A percentile compares a stretch with the other conserved stretches of the same genome.
These are phyloP conservation scores for Globisporangium cederbergense DNA, from an alignment of 352 stramenopile species.

Conservation along the genomic window DNA sequence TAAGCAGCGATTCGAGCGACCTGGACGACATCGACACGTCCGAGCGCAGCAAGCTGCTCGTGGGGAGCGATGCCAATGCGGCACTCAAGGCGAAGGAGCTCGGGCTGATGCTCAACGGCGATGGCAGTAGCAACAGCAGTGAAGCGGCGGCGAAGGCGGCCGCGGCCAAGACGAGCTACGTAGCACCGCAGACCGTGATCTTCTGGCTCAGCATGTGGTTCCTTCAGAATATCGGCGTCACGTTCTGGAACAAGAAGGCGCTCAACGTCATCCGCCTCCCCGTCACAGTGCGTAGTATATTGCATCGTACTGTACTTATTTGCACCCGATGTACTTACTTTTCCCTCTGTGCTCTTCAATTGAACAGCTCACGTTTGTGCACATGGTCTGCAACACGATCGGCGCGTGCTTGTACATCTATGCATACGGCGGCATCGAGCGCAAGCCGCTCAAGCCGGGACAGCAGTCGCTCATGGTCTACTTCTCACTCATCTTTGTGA, in stretches of 20 bases:
- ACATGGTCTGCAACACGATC: conserved; percentile 93
- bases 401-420: conserved; percentile 80
- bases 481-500: conserved; percentile 91
- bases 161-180: conserved; percentile 65
- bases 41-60: conserved; percentile 4
- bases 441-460: conserved; percentile 54
- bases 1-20: not conserved
- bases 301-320: not conserved
- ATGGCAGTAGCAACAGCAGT: not conserved
- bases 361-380: conserved; percentile 83
- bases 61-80: not conserved
- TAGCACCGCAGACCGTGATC: conserved; percentile 53
- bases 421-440: conserved; percentile 58
- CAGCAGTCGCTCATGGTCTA: conserved; percentile 83
- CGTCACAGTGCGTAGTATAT: conserved; percentile 33
- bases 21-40: not conserved
- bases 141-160: conserved; percentile 9
- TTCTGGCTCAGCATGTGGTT: conserved; percentile 89
- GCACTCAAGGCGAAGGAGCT: not conserved
- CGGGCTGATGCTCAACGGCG: not conserved
- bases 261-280: conserved; percentile 65
- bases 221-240: conserved; percentile 92
- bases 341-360: not conserved
- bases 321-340: not conserved
- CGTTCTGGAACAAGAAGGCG: conserved; percentile 94